Conservation (phyloP, 2,329 filamentous ascomycete species). For the Chaetomium globosum region DNA sequence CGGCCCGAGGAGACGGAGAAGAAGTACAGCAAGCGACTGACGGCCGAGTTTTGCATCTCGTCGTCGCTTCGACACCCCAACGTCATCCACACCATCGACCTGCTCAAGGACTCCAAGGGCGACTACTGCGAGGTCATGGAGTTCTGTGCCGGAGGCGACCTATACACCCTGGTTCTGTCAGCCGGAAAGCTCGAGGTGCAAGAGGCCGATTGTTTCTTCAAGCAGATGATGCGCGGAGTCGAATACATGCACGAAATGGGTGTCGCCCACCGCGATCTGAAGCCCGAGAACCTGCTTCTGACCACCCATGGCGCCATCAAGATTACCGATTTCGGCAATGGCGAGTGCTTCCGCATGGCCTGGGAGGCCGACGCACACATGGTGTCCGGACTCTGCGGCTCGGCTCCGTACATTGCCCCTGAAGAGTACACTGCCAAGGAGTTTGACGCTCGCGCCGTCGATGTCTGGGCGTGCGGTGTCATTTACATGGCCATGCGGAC, state of each 20-base stretch:
- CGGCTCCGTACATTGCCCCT: constrained; percentile 93
- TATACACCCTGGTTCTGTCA: constrained; percentile 90
- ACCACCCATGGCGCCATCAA: constrained; percentile 92
- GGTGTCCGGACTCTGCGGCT: constrained; percentile 95
- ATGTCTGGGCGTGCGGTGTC: constrained; percentile 97
- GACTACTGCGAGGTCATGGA: constrained; percentile 99
- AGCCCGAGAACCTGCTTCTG: constrained; percentile 92
- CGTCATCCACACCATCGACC: constrained; percentile 94
- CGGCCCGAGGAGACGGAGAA: constrained; percentile 92
- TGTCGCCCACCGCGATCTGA: constrained; percentile 93
- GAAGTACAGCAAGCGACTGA: constrained; percentile 96
- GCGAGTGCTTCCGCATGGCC: constrained; percentile 98
- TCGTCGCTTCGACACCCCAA: constrained; percentile 96
- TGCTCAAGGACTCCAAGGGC: constrained; percentile 93
- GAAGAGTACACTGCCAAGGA: constrained; percentile 95
- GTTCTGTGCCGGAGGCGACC: constrained; percentile 92
- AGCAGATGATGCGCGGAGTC: constrained; percentile 97
- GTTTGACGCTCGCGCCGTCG: constrained; percentile 95
- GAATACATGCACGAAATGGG: constrained; percentile 99
- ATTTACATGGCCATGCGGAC: constrained; percentile 99
- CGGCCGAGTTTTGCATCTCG: constrained; percentile 97
- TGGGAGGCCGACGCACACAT: constrained; percentile 99
- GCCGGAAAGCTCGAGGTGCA: constrained; percentile 87
- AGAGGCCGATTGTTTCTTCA: constrained; percentile 98
- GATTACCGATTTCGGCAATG: constrained; percentile 98